A percentile compares a stretch with the other conserved stretches of the same genome.
Evolutionary conservation across 108 stramenopile species (phyloP).

Genomic region (Cyclotella kingstonii): DNA sequence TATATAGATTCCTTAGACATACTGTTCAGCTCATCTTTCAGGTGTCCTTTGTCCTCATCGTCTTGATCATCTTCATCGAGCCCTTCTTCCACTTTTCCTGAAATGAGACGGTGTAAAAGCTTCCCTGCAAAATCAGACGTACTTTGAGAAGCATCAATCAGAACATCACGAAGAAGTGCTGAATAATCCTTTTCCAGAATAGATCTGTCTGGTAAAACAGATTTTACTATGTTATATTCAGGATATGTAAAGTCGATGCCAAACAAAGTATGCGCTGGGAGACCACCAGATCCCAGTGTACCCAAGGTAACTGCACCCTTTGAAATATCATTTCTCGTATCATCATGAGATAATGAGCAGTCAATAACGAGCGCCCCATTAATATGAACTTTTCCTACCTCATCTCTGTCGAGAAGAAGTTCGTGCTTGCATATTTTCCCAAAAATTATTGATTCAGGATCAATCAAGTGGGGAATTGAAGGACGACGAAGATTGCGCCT

Average conservation of each 20-base stretch:
- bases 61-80: conserved; percentile 43
- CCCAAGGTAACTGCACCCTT: conserved; percentile 16
- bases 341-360: conserved; percentile 16
- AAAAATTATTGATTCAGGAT: conserved; percentile 44
- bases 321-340: background rate
- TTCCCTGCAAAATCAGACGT: conserved; percentile 51
- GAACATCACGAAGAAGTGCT: conserved; percentile 47
- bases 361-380: conserved; percentile 65
- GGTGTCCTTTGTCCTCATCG: conserved; percentile 19
- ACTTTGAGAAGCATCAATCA: conserved; percentile 60
- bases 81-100: conserved; percentile 41
- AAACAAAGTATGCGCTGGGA: conserved; percentile 64
- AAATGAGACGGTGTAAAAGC: conserved; percentile 59
- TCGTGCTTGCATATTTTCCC: conserved; percentile 62
- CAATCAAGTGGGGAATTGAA: conserved; percentile 35
- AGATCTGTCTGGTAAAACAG: conserved; percentile 36
- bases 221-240: conserved; percentile 37
- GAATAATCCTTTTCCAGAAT: conserved; percentile 40
- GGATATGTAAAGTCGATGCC: conserved; percentile 72
- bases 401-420: conserved; percentile 59
- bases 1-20: background rate
- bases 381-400: conserved; percentile 68
- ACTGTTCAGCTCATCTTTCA: conserved; percentile 24
- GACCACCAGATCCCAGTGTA: conserved; percentile 45
- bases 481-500: conserved; percentile 23